A percentile compares a stretch with the other conserved stretches of the same genome.
Evolutionary conservation across 352 stramenopile species (phyloP).

Genomic region (Phytopythium delawarense): DNA sequence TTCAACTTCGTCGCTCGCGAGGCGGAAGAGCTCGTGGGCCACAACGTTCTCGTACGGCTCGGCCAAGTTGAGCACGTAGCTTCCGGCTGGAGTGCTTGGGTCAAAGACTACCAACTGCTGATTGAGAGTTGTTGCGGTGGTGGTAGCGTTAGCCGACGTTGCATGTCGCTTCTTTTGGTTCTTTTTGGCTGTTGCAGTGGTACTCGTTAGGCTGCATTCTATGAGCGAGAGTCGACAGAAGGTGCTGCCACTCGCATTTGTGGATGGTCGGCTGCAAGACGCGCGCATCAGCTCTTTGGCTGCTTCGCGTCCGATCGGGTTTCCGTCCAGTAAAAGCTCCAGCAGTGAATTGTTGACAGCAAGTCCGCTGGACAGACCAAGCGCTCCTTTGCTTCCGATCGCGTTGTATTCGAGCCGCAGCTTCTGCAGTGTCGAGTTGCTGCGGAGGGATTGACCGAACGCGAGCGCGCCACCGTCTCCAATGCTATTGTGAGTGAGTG

Average conservation of each 20-base stretch:
- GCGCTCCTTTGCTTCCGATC: conserved; percentile 43
- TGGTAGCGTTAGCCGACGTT: not conserved
- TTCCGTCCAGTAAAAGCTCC: conserved; percentile 54
- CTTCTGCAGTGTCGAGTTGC: conserved; percentile 35
- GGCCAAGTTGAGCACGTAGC: conserved; percentile 55
- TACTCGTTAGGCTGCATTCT: conserved; percentile 38
- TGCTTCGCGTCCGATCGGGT: conserved; percentile 49
- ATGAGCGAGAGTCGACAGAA: conserved; percentile 49
- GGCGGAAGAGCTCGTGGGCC: conserved; percentile 54
- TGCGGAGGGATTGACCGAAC: conserved; percentile 49
- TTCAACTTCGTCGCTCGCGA: conserved; percentile 27
- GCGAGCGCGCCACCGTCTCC: conserved; percentile 50
- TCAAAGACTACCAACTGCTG: conserved; percentile 56
- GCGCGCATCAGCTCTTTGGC: conserved; percentile 53
- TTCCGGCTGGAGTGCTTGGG: conserved; percentile 40
- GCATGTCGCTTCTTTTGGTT: not conserved
- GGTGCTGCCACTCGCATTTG: conserved; percentile 1
- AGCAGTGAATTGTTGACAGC: conserved; percentile 43
- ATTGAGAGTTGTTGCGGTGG: conserved; percentile 11
- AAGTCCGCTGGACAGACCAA: conserved; percentile 51
- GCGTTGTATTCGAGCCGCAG: conserved; percentile 65
- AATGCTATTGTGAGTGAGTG: conserved; percentile 62
- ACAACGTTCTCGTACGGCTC: conserved; percentile 79
- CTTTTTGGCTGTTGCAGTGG: not conserved
- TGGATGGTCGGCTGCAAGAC: conserved; percentile 28